These are phyloP conservation scores for Chloromonas sp. DNA, from an alignment of 163 green algal species.

Conservation along the genomic window DNA sequence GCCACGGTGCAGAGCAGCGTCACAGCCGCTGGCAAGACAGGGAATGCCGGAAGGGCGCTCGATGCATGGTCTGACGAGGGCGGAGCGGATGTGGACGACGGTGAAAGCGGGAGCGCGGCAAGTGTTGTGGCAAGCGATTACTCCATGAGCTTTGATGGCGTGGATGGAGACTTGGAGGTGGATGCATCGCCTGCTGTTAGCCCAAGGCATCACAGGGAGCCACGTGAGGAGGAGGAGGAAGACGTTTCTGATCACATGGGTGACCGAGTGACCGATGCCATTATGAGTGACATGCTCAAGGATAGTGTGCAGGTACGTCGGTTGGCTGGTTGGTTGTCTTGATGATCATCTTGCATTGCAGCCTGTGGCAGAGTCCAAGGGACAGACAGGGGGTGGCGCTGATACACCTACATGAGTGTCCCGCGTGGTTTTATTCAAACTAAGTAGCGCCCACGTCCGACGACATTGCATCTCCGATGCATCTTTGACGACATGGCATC, in stretches of 20 bases:
- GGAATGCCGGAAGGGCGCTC: no score
- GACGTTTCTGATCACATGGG: not conserved
- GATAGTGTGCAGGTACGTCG: conserved; percentile 1
- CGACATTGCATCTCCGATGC: not conserved
- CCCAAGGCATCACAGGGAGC: not conserved
- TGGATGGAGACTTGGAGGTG: conserved; percentile 11
- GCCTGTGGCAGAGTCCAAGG: not conserved
- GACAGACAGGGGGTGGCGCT: no score
- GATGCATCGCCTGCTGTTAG: not conserved
- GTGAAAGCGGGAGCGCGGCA: not conserved
- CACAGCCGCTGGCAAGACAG: no score
- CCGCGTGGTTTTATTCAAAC: not conserved
- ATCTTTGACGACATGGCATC: not conserved
- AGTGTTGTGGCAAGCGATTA: conserved; percentile 2
- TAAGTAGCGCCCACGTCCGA: not conserved
- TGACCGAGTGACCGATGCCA: not conserved
- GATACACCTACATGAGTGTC: no score
- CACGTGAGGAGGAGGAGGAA: not conserved
- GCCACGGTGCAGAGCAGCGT: no score
- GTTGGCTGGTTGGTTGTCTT: not conserved
- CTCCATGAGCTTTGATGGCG: conserved; percentile 10
- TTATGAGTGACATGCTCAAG: not conserved
- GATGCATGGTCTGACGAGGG: not conserved
- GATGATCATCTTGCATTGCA: not conserved
- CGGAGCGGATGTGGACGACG: not conserved